Evolutionary conservation across 176 grass and related monocot genomes (phyloP), one percentile per base, ranked within the genome.

Genomic region (Oryza longistaminata): DNA sequence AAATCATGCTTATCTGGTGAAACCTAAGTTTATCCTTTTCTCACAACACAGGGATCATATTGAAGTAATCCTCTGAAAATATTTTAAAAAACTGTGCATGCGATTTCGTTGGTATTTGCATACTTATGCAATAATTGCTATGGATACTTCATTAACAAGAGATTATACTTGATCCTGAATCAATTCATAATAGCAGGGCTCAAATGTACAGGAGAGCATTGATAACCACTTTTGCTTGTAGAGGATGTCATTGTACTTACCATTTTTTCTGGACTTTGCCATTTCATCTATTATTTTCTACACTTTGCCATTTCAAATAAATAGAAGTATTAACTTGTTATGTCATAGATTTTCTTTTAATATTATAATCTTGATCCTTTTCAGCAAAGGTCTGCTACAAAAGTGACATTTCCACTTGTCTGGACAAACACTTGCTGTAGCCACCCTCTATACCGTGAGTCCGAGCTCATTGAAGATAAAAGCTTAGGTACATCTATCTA

Each of bases 361-460:
- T 27, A 21, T 58, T 89, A 67, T 83, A 27, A 0, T 8, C 5
- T 22, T 61, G 7, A 61, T 27, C 77, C 34, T 75, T 90, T 62
- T 50, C 83, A 94, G 90, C 86, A 95, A 97, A 81, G 95, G 37
- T 97, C 90, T 78, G 68, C 82, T 5, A 97, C 92, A 82, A 97
- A 97, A 53, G 90, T 97, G 66, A 97, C 95, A 44, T 97, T 97
- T 86, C 87, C 95, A 86, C 87, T 94, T 64, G 92, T 88, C 35
- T 97, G 95, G 92, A 97, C 95, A 82, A 97, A 97, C 77, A 91
- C 95, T 13, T 95, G 92, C 43, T 95, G 95, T 39, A 97, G 95
- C 74, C 92, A 97, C 87, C 95, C 95, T 86, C 85, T 97, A 39
- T 94, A 93, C 40, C 87, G 88, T 40, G 95, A 94, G 39, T 94